A percentile compares a stretch with the other conserved stretches of the same genome.
These are phyloP conservation scores for Sisymbrium irio DNA, from an alignment of 345 rosid genomes.

Conservation along the genomic window DNA sequence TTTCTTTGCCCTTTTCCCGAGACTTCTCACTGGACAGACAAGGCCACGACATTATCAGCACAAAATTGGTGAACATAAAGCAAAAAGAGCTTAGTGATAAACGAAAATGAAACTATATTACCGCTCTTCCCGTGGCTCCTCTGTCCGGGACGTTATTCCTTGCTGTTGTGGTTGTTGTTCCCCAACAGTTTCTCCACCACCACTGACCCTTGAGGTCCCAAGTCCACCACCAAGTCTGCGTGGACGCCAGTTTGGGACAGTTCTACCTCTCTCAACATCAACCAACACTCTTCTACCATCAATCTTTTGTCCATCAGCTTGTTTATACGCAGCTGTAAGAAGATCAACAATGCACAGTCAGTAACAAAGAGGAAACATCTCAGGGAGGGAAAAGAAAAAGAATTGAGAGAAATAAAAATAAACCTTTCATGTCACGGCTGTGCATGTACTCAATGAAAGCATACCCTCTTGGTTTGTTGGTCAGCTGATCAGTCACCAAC, in stretches of 20 bases:
- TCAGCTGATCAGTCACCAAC: slow-evolving; percentile 58
- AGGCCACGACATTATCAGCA: background rate
- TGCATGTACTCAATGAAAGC: slow-evolving; percentile 91
- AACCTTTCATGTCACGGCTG: slow-evolving; percentile 95
- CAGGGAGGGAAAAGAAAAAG: background rate
- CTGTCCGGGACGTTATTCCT: slow-evolving; percentile 57
- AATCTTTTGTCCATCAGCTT: slow-evolving; percentile 97
- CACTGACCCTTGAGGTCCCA: slow-evolving; percentile 80
- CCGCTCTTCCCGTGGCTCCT: slow-evolving; percentile 87
- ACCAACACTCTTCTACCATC: slow-evolving; percentile 96
- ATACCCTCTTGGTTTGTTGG: slow-evolving; percentile 87
- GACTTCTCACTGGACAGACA: slow-evolving; percentile 23
- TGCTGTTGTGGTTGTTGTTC: slow-evolving; percentile 58
- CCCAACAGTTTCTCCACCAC: slow-evolving; percentile 77
- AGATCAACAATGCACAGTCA: background rate
- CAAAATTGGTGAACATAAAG: background rate
- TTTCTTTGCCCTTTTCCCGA: slow-evolving; percentile 64
- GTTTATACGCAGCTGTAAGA: slow-evolving; percentile 86
- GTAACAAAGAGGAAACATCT: background rate
- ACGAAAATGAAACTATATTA: slow-evolving; percentile 10
- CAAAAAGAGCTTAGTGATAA: background rate
- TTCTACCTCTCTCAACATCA: slow-evolving; percentile 95
- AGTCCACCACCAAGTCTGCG: slow-evolving; percentile 98
- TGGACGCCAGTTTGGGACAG: slow-evolving; percentile 99
- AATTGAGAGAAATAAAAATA: background rate